A percentile compares a stretch with the other conserved stretches of the same genome.
Conservation (phyloP, 169 alveolate species). For the Perkinsus chesapeaki region DNA sequence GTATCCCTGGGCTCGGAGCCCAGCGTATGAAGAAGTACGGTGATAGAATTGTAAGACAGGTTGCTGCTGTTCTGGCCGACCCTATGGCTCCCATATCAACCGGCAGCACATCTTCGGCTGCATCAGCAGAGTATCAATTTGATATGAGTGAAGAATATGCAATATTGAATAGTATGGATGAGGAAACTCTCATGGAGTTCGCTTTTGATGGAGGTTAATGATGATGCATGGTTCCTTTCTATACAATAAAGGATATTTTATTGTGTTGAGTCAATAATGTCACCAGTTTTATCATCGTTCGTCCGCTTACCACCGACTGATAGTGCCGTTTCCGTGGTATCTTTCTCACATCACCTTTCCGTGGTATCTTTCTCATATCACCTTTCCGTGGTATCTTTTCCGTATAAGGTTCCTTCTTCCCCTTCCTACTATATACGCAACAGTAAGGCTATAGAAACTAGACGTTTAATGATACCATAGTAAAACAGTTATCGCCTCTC, state of each 20-base stretch:
- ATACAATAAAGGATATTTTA: background rate
- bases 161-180: background rate
- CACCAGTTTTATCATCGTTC: too few species aligned
- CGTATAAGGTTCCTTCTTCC: too few species aligned
- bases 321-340: too few species aligned
- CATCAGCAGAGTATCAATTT: background rate
- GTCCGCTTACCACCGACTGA: too few species aligned
- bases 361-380: too few species aligned
- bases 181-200: background rate
- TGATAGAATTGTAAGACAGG: background rate
- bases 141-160: background rate
- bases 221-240: background rate
- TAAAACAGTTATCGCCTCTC: background rate
- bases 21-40: background rate
- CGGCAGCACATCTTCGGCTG: background rate
- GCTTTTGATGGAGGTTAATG: background rate
- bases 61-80: background rate
- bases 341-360: too few species aligned
- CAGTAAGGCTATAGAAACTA: background rate
- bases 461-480: background rate
- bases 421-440: too few species aligned
- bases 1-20: background rate
- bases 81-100: background rate
- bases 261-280: background rate
- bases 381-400: too few species aligned